Conservation (phyloP, 2,329 filamentous ascomycete species). For the Lasiodiplodia gonubiensis region DNA sequence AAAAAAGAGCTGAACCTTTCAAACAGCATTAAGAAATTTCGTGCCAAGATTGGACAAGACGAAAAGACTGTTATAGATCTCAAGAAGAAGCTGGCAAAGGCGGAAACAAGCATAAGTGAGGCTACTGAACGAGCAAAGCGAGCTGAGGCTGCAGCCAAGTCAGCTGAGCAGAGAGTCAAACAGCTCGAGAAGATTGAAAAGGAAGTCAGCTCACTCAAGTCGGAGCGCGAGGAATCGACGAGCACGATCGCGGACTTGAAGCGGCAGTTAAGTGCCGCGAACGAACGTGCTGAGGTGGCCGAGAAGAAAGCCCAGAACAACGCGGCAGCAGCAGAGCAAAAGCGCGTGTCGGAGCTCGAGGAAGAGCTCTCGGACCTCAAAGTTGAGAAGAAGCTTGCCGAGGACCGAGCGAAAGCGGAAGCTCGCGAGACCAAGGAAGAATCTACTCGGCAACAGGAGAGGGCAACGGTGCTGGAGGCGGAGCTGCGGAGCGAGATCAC, state of each 20-base stretch:
- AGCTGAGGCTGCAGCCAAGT: conserved; percentile 64
- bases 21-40: conserved; percentile 80
- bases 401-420: conserved; percentile 73
- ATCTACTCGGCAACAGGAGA: conserved; percentile 73
- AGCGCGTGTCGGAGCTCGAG: conserved; percentile 60
- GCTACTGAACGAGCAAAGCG: conserved; percentile 66
- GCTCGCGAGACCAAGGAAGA: conserved; percentile 75
- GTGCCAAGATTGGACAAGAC: conserved; percentile 57
- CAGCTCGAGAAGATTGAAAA: conserved; percentile 58
- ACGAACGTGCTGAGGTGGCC: conserved; percentile 69
- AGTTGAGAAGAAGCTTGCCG: conserved; percentile 77
- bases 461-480: conserved; percentile 69
- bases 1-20: conserved; percentile 85
- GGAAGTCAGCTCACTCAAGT: conserved; percentile 66
- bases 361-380: conserved; percentile 69
- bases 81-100: conserved; percentile 67
- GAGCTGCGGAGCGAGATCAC: conserved; percentile 81
- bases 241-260: conserved; percentile 71
- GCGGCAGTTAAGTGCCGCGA: conserved; percentile 70
- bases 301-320: conserved; percentile 71
- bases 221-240: conserved; percentile 68
- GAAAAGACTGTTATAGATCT: conserved; percentile 57
- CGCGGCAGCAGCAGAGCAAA: conserved; percentile 69
- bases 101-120: conserved; percentile 68
- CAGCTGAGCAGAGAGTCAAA: conserved; percentile 61